Conservation (phyloP, 192 early-diverging fungal genomes). For the Backusella australiensis region DNA sequence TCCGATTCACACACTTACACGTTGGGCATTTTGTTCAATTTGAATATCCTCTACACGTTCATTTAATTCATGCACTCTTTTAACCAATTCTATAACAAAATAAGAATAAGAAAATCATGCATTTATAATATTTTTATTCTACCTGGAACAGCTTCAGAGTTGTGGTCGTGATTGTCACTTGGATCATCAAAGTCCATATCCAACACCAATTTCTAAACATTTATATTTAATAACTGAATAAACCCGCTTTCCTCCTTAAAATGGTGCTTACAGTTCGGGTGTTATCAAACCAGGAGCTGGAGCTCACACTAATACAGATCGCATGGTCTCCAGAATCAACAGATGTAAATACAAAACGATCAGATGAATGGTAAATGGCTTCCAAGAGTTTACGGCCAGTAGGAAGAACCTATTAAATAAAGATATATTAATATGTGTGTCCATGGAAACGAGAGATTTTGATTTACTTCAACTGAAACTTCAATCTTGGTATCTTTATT, state of each 20-base stretch:
- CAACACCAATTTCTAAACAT: conserved; percentile 40
- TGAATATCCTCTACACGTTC: conserved; percentile 77
- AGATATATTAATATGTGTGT: not conserved
- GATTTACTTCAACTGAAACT: conserved; percentile 67
- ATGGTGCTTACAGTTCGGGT: conserved; percentile 55
- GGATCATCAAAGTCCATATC: conserved; percentile 48
- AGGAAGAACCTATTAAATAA: conserved; percentile 43
- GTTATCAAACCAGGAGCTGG: conserved; percentile 69
- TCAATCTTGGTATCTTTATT: conserved; percentile 63
- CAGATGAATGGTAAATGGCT: conserved; percentile 68
- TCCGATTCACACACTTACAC: conserved; percentile 47
- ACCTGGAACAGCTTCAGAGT: conserved; percentile 33
- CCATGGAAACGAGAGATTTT: not conserved
- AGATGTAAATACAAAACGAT: conserved; percentile 91
- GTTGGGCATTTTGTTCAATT: conserved; percentile 87
- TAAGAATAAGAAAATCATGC: not conserved
- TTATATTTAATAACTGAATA: not conserved
- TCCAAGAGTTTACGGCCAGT: conserved; percentile 58
- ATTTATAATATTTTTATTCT: not conserved
- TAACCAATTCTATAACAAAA: conserved; percentile 56
- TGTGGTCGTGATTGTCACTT: conserved; percentile 26
- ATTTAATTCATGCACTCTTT: conserved; percentile 78
- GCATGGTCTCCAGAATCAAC: conserved; percentile 86
- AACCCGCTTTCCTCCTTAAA: too few species aligned
- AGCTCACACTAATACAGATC: conserved; percentile 78